These are phyloP conservation scores for Kodamaea sagamina DNA, from an alignment of 805 yeast genomes.

Conservation along the genomic window DNA sequence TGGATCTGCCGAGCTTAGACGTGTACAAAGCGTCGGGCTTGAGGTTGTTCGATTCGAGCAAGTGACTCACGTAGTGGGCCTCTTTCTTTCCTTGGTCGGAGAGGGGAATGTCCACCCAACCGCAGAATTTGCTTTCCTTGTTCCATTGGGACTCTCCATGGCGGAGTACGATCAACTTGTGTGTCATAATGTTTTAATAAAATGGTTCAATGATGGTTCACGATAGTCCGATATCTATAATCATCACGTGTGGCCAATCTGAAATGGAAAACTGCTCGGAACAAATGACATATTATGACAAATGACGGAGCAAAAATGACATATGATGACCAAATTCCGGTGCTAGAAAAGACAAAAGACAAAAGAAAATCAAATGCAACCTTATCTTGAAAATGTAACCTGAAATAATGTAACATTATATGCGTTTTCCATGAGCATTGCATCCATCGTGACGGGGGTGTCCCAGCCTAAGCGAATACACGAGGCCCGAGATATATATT, in stretches of 20 bases:
- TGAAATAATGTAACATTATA: neutral
- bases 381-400: conserved; percentile 9
- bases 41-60: conserved; percentile 30
- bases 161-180: conserved; percentile 43
- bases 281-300: too few species aligned
- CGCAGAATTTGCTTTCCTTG: conserved; percentile 45
- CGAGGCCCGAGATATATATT: too few species aligned
- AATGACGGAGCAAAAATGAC: too few species aligned
- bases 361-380: conserved; percentile 5
- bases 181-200: conserved; percentile 19
- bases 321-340: too few species aligned
- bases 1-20: conserved; percentile 41
- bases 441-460: too few species aligned
- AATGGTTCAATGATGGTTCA: too few species aligned
- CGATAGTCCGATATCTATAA: neutral
- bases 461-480: too few species aligned
- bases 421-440: too few species aligned
- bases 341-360: too few species aligned
- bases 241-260: too few species aligned
- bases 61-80: conserved; percentile 41
- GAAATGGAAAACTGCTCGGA: too few species aligned
- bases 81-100: conserved; percentile 39
- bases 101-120: conserved; percentile 48
- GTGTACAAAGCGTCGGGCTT: conserved; percentile 40
- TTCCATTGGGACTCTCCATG: conserved; percentile 49